Evolutionary conservation across 805 yeast species (phyloP).

Genomic region (Ogataea allantospora): DNA sequence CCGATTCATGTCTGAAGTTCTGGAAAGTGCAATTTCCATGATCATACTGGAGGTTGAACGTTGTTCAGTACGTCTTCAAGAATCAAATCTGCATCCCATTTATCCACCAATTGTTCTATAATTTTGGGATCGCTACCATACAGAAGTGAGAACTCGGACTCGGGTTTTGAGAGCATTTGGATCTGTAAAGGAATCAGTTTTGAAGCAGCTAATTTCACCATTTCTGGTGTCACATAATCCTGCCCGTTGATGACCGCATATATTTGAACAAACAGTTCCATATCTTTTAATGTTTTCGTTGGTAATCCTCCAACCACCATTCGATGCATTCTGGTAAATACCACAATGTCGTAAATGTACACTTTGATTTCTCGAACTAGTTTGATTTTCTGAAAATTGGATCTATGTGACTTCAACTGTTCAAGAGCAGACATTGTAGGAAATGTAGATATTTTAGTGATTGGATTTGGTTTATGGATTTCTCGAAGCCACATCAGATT

Average conservation of each 20-base stretch:
- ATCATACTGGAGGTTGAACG: constrained; percentile 48
- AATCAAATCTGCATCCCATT: constrained; percentile 47
- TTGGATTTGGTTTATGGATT: constrained; percentile 16
- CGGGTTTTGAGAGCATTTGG: constrained; percentile 30
- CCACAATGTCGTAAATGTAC: constrained; percentile 55
- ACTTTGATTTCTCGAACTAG: constrained; percentile 50
- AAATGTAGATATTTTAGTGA: neutral
- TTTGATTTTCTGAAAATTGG: constrained; percentile 23
- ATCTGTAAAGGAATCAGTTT: constrained; percentile 50
- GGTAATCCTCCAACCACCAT: constrained; percentile 53
- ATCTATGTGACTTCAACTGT: constrained; percentile 3
- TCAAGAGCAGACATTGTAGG: neutral
- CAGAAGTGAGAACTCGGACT: constrained; percentile 49
- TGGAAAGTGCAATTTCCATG: constrained; percentile 53
- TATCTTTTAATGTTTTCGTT: constrained; percentile 43
- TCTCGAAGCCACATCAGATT: constrained; percentile 35
- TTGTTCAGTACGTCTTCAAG: constrained; percentile 50
- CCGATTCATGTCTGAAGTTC: constrained; percentile 74
- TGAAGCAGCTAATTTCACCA: constrained; percentile 49
- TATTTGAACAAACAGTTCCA: constrained; percentile 38
- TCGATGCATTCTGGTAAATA: constrained; percentile 53
- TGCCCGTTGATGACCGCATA: constrained; percentile 42
- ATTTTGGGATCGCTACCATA: constrained; percentile 55
- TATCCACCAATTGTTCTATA: constrained; percentile 39
- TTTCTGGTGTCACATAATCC: constrained; percentile 49